These are phyloP conservation scores for Candida andamanensis DNA, from an alignment of 805 yeast genomes.

Conservation along the genomic window DNA sequence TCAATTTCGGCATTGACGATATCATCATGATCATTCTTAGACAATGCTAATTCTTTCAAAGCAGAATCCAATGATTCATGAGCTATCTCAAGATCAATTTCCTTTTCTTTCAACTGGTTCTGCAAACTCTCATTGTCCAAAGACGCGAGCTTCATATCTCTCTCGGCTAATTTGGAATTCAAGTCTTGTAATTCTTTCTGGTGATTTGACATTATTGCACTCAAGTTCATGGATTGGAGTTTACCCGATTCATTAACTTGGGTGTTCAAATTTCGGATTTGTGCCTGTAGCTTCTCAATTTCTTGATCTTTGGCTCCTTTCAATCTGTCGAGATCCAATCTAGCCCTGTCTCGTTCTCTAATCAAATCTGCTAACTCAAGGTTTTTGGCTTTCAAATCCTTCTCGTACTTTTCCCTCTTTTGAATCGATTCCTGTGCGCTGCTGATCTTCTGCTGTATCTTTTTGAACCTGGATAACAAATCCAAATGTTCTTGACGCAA, in stretches of 20 bases:
- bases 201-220: conserved; percentile 56
- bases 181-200: conserved; percentile 56
- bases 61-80: conserved; percentile 78
- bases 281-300: conserved; percentile 59
- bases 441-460: conserved; percentile 79
- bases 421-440: conserved; percentile 86
- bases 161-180: conserved; percentile 41
- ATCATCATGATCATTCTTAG: conserved; percentile 44
- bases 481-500: conserved; percentile 87
- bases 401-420: conserved; percentile 73
- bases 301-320: conserved; percentile 62
- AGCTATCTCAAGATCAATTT: conserved; percentile 71
- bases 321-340: conserved; percentile 70
- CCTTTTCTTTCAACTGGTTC: conserved; percentile 55
- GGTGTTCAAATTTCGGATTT: conserved; percentile 55
- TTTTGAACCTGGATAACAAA: conserved; percentile 69
- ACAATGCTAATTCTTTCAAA: conserved; percentile 50
- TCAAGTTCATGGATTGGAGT: conserved; percentile 57
- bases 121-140: conserved; percentile 32
- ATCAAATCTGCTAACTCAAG: conserved; percentile 84
- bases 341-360: conserved; percentile 83
- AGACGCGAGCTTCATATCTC: conserved; percentile 17
- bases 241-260: conserved; percentile 57
- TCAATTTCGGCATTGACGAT: conserved; percentile 59
- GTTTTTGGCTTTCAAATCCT: conserved; percentile 80